Evolutionary conservation across 2,329 filamentous ascomycete species (phyloP).

Genomic region (Trichothecium sympodiale): DNA sequence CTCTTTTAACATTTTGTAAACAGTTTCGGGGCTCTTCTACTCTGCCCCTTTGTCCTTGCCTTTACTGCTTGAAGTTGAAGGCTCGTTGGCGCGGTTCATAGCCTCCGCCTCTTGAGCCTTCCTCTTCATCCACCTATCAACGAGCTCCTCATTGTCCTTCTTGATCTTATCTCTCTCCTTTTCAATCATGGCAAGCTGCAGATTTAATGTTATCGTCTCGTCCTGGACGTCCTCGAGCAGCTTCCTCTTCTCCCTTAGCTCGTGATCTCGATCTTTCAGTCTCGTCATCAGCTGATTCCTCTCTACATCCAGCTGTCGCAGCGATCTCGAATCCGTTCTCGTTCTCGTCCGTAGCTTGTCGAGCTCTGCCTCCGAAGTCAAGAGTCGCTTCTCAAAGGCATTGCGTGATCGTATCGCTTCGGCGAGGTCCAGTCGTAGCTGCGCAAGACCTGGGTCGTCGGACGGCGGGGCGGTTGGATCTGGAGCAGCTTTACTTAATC

Average conservation of each 20-base stretch:
- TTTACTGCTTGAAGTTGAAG: constrained; percentile 4
- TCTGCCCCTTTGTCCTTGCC: constrained; percentile 14
- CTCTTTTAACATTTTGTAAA: too few relatives aligned
- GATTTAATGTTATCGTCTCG: constrained; percentile 76
- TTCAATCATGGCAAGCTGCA: constrained; percentile 81
- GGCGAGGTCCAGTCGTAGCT: constrained; percentile 59
- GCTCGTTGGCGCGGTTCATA: constrained; percentile 63
- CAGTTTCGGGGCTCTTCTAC: constrained; percentile 1
- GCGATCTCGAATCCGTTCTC: constrained; percentile 46
- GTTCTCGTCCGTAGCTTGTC: constrained; percentile 48
- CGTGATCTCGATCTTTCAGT: constrained; percentile 73
- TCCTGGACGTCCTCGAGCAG: constrained; percentile 84
- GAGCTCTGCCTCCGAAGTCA: constrained; percentile 52
- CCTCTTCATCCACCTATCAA: constrained; percentile 82
- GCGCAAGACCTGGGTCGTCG: constrained; percentile 26
- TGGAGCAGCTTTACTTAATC: constrained; percentile 1
- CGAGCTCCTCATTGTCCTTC: constrained; percentile 77
- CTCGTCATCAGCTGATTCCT: constrained; percentile 50
- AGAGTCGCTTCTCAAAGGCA: constrained; percentile 54
- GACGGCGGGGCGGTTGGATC: constrained; percentile 7
- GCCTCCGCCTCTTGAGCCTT: constrained; percentile 79
- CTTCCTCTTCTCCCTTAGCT: constrained; percentile 73
- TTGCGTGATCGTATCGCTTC: constrained; percentile 66
- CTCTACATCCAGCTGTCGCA: constrained; percentile 53
- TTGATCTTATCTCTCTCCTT: constrained; percentile 61